These are phyloP conservation scores for Fusarium fujikuroi DNA, from an alignment of 2,329 filamentous ascomycete genomes.

Conservation along the genomic window DNA sequence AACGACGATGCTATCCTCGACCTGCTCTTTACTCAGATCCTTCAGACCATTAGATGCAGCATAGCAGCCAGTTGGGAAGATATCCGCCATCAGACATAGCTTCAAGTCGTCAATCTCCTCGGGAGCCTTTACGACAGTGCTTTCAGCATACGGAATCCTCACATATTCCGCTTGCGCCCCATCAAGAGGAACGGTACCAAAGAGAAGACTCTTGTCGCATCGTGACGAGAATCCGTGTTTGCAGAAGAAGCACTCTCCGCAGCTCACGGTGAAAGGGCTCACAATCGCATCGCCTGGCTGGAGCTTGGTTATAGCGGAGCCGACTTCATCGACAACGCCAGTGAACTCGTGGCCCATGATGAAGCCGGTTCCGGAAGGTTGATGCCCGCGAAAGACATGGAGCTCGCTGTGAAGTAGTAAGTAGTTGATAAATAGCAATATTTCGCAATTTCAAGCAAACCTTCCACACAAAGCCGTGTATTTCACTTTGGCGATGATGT, in stretches of 20 bases:
- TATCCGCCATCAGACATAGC: constrained; percentile 36
- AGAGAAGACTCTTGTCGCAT: constrained; percentile 20
- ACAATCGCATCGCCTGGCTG: constrained; percentile 14
- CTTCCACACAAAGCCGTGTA: constrained; percentile 31
- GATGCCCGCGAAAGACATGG: constrained; percentile 84
- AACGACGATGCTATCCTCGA: neutral
- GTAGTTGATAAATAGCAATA: neutral
- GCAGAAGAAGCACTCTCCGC: constrained; percentile 35
- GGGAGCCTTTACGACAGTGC: constrained; percentile 25
- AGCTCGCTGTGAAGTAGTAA: constrained; percentile 62
- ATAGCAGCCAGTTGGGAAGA: constrained; percentile 32
- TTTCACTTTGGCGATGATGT: constrained; percentile 24
- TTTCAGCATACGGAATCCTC: constrained; percentile 22
- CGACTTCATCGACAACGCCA: constrained; percentile 75
- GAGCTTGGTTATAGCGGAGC: constrained; percentile 57
- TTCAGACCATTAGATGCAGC: constrained; percentile 66
- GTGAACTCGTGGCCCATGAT: constrained; percentile 86
- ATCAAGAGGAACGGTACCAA: constrained; percentile 11
- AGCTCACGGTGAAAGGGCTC: constrained; percentile 31
- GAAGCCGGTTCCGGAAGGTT: constrained; percentile 71
- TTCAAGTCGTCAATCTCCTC: constrained; percentile 13
- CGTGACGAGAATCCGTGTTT: constrained; percentile 12
- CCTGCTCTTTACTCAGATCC: neutral
- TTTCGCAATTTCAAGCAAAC: rapidly evolving
- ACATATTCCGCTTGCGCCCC: constrained; percentile 33